Evolutionary conservation across 2,329 filamentous ascomycete species (phyloP).

Genomic region (Arthrinium puccinioides): DNA sequence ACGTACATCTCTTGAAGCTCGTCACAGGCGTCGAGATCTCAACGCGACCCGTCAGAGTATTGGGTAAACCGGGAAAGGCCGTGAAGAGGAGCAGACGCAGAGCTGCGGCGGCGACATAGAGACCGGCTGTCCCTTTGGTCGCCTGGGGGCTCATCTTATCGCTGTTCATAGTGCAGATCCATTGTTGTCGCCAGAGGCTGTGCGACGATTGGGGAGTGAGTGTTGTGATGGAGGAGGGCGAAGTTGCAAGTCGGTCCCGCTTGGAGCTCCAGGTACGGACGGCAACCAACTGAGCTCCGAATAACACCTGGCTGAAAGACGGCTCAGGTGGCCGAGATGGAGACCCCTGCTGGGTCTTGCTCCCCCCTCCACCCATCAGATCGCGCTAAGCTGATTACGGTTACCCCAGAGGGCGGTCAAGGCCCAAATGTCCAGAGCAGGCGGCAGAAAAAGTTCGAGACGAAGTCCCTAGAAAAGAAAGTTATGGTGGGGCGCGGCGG

Average conservation of each 20-base stretch:
- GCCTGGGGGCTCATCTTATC: constrained; percentile 29
- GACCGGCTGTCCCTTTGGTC: constrained; percentile 47
- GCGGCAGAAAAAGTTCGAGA: constrained; percentile 3
- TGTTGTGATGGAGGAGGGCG: not conserved
- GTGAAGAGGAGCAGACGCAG: constrained; percentile 75
- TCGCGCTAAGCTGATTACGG: not conserved
- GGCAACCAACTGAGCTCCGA: not conserved
- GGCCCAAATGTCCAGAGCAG: not conserved
- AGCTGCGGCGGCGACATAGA: constrained; percentile 70
- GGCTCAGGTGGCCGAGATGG: not conserved
- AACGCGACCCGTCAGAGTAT: constrained; percentile 81
- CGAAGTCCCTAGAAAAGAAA: not conserved
- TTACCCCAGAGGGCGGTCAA: constrained; percentile 1
- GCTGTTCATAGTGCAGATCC: constrained; percentile 20
- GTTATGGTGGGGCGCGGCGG: constrained; percentile 1
- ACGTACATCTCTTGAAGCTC: constrained; percentile 92
- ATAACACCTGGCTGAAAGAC: too few species aligned
- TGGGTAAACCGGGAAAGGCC: constrained; percentile 74
- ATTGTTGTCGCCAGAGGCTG: constrained; percentile 16
- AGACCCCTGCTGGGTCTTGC: not conserved
- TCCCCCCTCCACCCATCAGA: not conserved
- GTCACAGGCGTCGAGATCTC: constrained; percentile 96
- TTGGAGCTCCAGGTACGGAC: not conserved
- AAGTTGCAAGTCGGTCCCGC: too few species aligned
- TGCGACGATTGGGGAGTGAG: too few species aligned